These are phyloP conservation scores for Leccinum fuscescens DNA, from an alignment of 1,284 basidiomycete species.

Conservation along the genomic window DNA sequence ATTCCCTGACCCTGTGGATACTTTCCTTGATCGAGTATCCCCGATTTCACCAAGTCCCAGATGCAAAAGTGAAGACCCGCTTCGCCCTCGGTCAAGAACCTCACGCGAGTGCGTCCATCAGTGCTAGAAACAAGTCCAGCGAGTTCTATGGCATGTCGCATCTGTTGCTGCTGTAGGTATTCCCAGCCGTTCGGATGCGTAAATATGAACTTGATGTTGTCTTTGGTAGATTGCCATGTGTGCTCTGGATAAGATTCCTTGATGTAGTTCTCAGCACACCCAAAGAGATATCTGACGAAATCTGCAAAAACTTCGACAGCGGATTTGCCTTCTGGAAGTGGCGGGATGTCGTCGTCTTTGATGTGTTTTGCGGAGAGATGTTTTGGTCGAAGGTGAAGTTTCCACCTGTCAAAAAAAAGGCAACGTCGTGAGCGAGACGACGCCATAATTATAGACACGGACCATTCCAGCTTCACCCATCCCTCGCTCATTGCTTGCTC, in stretches of 20 bases:
- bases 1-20: conserved; percentile 36
- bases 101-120: conserved; percentile 26
- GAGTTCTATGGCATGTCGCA: conserved; percentile 35
- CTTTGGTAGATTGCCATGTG: neutral
- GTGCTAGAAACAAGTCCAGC: conserved; percentile 31
- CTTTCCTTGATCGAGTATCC: conserved; percentile 9
- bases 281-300: conserved; percentile 47
- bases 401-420: conserved; percentile 42
- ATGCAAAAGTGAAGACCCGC: conserved; percentile 48
- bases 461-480: conserved; percentile 48
- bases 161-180: conserved; percentile 37
- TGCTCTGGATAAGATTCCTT: conserved; percentile 40
- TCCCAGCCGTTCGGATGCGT: conserved; percentile 16
- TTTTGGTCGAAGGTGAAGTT: conserved; percentile 47
- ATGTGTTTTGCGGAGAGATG: conserved; percentile 26
- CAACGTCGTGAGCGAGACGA: conserved; percentile 21
- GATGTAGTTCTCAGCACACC: conserved; percentile 46
- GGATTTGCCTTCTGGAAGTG: conserved; percentile 44
- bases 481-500: conserved; percentile 41
- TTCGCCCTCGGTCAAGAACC: conserved; percentile 49
- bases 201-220: conserved; percentile 35
- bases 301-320: conserved; percentile 47
- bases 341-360: conserved; percentile 34
- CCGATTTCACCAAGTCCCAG: conserved; percentile 33
- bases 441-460: conserved; percentile 16